phyloP scores from a whole-genome alignment of 2,329 filamentous ascomycete species.

The Talaromyces sp. region DNA sequence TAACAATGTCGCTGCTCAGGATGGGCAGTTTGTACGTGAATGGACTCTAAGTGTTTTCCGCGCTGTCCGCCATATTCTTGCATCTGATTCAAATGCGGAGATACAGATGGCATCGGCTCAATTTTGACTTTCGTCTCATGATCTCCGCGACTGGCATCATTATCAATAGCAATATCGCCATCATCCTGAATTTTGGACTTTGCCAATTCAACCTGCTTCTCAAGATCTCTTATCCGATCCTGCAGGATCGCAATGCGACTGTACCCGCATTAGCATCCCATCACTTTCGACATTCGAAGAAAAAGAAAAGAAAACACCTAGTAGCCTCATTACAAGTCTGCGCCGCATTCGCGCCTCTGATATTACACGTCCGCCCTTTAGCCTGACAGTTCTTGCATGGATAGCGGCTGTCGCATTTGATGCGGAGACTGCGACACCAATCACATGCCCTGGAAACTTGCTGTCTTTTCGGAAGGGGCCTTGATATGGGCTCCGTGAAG shows the following conservation, averaged over 20 bases:
- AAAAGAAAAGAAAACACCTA: background rate
- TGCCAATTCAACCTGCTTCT: slow-evolving; percentile 6
- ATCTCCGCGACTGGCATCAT: background rate
- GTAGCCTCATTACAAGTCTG: slow-evolving; percentile 8
- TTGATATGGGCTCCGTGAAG: slow-evolving; percentile 11
- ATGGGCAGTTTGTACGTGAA: slow-evolving; percentile 3
- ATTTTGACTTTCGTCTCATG: background rate
- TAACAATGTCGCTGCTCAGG: slow-evolving; percentile 10
- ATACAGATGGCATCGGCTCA: background rate
- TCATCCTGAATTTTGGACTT: background rate
- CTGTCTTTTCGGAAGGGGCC: slow-evolving; percentile 10
- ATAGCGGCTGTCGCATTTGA: slow-evolving; percentile 16
- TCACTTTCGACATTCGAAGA: background rate
- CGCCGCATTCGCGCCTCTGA: background rate
- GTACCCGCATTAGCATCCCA: background rate
- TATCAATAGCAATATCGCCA: background rate
- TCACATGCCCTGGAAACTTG: slow-evolving; percentile 16
- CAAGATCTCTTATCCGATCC: slow-evolving; percentile 13
- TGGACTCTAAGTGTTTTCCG: slow-evolving; percentile 4
- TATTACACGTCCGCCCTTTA: slow-evolving; percentile 11
- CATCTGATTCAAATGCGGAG: background rate
- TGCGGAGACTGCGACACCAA: slow-evolving; percentile 12
- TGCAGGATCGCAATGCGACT: slow-evolving; percentile 12
- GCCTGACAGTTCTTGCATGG: slow-evolving; percentile 15
- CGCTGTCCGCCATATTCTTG: background rate